A percentile compares a stretch with the other conserved stretches of the same genome.
phyloP scores from a whole-genome alignment of 352 stramenopile genomes.

The Phytophthora idaei region DNA sequence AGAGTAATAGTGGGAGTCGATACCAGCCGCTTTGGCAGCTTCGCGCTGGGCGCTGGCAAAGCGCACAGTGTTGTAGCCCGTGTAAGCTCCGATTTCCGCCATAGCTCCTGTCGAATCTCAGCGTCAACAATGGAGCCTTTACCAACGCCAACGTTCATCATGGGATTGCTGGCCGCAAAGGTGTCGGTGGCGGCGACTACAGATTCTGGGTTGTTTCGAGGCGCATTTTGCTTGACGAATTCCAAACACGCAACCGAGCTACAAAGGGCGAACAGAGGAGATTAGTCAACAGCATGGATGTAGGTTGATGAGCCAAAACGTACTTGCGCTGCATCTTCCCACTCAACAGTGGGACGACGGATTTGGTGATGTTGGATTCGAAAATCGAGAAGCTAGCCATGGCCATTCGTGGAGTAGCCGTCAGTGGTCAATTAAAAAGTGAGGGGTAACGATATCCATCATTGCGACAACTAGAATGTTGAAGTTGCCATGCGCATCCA shows the following conservation, averaged over 20 bases:
- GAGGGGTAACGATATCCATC: neutral
- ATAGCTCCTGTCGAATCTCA: conserved; percentile 32
- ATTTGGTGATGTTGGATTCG: conserved; percentile 18
- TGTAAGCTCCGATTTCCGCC: conserved; percentile 33
- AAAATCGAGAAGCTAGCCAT: conserved; percentile 19
- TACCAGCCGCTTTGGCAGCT: conserved; percentile 12
- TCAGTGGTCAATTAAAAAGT: conserved; percentile 5
- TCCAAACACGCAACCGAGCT: conserved; percentile 29
- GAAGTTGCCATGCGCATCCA: too few species aligned
- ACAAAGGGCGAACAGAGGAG: neutral
- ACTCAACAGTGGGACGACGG: conserved; percentile 11
- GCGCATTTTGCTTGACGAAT: conserved; percentile 30
- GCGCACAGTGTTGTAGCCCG: conserved; percentile 32
- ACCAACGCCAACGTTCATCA: conserved; percentile 28
- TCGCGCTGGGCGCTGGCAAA: conserved; percentile 23
- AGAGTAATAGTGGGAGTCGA: conserved; percentile 34
- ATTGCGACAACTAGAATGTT: too few species aligned
- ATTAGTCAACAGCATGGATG: neutral
- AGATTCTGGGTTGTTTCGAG: conserved; percentile 17
- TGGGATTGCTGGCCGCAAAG: conserved; percentile 27
- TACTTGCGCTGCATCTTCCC: conserved; percentile 28
- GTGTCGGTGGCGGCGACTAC: conserved; percentile 26
- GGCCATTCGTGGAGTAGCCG: neutral
- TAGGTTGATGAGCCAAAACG: neutral
- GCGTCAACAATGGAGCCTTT: conserved; percentile 29